phyloP scores from a whole-genome alignment of 2,329 filamentous ascomycete genomes.

The Colletotrichum horii region DNA sequence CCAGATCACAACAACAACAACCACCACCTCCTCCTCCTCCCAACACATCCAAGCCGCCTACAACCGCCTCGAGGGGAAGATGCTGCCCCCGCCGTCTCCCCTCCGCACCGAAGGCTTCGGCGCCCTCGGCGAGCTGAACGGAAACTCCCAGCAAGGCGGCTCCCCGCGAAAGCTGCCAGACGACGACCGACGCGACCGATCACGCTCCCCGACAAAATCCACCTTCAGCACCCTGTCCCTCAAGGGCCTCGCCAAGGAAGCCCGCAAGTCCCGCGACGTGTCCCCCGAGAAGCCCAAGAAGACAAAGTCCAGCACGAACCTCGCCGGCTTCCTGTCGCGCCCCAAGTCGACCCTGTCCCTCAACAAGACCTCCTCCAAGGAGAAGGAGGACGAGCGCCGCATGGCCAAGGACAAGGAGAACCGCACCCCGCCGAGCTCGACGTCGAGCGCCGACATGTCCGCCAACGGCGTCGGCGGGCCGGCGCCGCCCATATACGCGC shows the following conservation, averaged over 20 bases:
- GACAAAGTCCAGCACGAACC: conserved; percentile 81
- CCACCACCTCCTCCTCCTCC: conserved; percentile 7
- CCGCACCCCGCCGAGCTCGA: conserved; percentile 62
- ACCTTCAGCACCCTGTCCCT: conserved; percentile 48
- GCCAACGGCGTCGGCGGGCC: conserved; percentile 9
- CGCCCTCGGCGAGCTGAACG: conserved; percentile 61
- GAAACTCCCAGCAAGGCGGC: conserved; percentile 54
- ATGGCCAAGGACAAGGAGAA: conserved; percentile 81
- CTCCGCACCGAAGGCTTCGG: conserved; percentile 36
- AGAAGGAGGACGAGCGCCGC: conserved; percentile 56
- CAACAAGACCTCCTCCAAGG: conserved; percentile 47
- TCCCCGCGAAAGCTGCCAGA: conserved; percentile 44
- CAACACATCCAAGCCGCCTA: conserved; percentile 18
- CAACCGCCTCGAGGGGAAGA: conserved; percentile 20
- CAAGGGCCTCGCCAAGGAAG: conserved; percentile 46
- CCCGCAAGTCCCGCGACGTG: conserved; percentile 44
- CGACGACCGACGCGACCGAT: conserved; percentile 34
- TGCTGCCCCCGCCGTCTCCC: conserved; percentile 32
- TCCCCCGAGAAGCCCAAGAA: conserved; percentile 73
- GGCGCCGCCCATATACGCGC: conserved; percentile 78
- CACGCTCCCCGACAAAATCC: conserved; percentile 49
- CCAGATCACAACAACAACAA: conserved; percentile 21
- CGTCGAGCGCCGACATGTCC: conserved; percentile 41
- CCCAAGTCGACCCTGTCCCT: conserved; percentile 76
- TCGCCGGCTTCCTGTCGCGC: conserved; percentile 77